These are phyloP conservation scores for Skeletonema marinoi DNA, from an alignment of 108 stramenopile species.

Conservation along the genomic window DNA sequence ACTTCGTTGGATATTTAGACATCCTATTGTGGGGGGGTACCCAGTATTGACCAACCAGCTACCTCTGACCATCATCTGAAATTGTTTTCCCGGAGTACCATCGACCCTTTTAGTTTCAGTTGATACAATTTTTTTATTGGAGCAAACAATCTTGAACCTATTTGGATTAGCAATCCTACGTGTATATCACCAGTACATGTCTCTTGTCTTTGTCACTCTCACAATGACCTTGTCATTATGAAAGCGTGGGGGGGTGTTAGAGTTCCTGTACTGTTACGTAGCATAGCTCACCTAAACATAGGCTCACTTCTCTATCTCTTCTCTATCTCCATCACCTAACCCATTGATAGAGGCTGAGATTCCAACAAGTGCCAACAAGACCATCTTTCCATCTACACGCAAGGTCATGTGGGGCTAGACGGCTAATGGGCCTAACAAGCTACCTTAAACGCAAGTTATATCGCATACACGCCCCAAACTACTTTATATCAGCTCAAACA, in stretches of 20 bases:
- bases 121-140: not conserved
- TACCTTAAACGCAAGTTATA: too few species aligned
- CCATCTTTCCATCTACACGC: too few species aligned
- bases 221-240: not conserved
- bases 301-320: too few species aligned
- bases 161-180: not conserved
- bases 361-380: too few species aligned
- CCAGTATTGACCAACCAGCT: not conserved
- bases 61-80: not conserved
- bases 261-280: not conserved
- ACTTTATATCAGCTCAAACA: too few species aligned
- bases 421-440: too few species aligned
- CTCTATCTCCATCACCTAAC: too few species aligned
- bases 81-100: not conserved
- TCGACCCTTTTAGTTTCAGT: not conserved
- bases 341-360: too few species aligned
- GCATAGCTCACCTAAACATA: not conserved
- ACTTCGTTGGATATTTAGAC: not conserved
- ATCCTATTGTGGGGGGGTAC: not conserved
- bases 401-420: too few species aligned
- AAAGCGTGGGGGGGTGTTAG: not conserved
- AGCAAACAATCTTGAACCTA: not conserved
- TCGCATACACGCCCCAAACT: too few species aligned
- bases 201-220: not conserved
- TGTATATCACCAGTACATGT: not conserved